Evolutionary conservation across 768 basidiomycete genomes (phyloP), one percentile per base, ranked within the genome.

Genomic region (Cyathus striatus): DNA sequence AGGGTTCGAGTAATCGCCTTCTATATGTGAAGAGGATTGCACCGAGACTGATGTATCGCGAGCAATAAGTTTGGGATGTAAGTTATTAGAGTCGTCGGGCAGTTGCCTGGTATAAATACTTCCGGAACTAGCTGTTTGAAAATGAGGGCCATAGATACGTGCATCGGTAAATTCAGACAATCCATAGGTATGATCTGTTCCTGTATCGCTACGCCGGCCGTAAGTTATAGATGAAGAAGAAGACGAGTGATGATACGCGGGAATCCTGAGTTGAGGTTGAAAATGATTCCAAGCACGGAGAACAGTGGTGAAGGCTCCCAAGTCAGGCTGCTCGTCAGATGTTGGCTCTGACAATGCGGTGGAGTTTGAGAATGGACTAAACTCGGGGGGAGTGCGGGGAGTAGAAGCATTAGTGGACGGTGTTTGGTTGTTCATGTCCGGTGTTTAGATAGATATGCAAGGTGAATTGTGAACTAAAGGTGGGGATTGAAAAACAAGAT

Each of bases 301-400:
- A 18, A 88, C 82, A 25, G 76, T 69, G 12, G 69, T 75, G 59
- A 88, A 87, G 6, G 82, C 81, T 5, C 86, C 86, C 6, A 88
- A 70, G 60, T 86, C 83, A 33, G 85, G 85, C 45, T 75, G 73
- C 57, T 86, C 76, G 53, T 80, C 78, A 18, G 78, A 76, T 18
- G 77, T 79, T 18, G 70, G 68, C 30, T 73, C 73, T n/a, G 75
- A 76, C 43, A 41, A 51, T 5, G 38, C 18, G 9, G 40, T 41
- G 36, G 41, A 33, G 24, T 10, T 12, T 14, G 41, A 42, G 25
- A 33, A 30, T 32, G 41, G 27, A n/a, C 41, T 26, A 13, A 33
- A 7, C 16, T 12, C 41, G 26, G 24, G 41, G 13, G n/a, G 41
- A n/a, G 41, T 10, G 24, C 20, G 27, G 10, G 41, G 27, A 16